phyloP scores from a whole-genome alignment of 306 rosid genomes.

The Cotoneaster glaucophyllus region DNA sequence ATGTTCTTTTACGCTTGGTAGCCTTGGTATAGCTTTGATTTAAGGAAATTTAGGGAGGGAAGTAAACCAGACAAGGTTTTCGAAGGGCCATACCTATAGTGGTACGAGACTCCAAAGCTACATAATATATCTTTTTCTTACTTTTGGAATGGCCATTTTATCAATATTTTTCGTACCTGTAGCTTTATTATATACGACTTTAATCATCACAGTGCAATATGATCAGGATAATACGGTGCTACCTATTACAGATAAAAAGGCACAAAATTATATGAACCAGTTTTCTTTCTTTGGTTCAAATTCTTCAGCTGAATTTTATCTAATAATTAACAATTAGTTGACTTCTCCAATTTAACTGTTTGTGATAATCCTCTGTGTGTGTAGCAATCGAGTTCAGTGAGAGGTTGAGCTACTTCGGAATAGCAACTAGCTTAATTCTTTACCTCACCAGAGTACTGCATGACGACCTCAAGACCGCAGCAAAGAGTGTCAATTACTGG shows the following conservation, averaged over 20 bases:
- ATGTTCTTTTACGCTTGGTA: no score
- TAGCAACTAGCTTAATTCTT: constrained; percentile 74
- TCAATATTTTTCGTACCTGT: neutral
- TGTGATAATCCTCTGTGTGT: neutral
- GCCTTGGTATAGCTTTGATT: no score
- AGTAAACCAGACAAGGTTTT: neutral
- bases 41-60: neutral
- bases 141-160: neutral
- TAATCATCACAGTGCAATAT: neutral
- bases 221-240: neutral
- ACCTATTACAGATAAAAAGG: neutral
- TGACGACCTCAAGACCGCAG: constrained; percentile 77
- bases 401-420: constrained; percentile 81
- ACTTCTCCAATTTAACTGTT: neutral
- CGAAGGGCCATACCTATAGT: neutral
- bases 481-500: constrained; percentile 82
- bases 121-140: neutral
- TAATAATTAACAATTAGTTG: neutral
- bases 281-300: neutral
- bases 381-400: constrained; percentile 92
- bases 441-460: constrained; percentile 73
- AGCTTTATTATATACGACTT: neutral
- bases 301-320: neutral
- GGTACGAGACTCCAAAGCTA: no score
- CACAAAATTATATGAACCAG: neutral